Percentiles rank a stretch among this genome's conserved stretches.
These are phyloP conservation scores for Tetradesmus obliquus DNA, from an alignment of 139 green algal species.

Conservation along the genomic window DNA sequence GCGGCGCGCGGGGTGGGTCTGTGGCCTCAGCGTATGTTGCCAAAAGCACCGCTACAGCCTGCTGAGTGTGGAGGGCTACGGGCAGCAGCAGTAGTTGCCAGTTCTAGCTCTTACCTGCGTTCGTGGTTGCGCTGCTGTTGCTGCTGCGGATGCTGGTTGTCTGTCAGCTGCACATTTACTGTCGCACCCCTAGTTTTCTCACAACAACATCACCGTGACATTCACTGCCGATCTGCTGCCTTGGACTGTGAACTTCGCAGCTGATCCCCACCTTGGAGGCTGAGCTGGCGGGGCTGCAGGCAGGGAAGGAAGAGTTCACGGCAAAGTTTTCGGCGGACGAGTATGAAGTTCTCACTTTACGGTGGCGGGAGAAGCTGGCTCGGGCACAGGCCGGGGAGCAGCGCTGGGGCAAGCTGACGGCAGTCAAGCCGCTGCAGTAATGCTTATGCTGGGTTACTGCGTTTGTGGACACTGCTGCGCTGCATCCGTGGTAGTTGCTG, in stretches of 20 bases:
- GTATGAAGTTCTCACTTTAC: slow-evolving; percentile 61
- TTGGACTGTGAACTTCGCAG: slow-evolving; percentile 43
- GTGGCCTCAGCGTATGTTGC: too few relatives aligned
- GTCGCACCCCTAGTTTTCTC: too few relatives aligned
- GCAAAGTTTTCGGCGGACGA: slow-evolving; percentile 61
- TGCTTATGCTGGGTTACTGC: too few relatives aligned
- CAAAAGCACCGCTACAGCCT: slow-evolving; percentile 75
- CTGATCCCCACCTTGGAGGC: slow-evolving; percentile 60
- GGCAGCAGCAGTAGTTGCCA: slow-evolving; percentile 69
- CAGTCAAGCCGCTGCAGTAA: too few relatives aligned
- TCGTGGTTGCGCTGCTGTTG: too few relatives aligned
- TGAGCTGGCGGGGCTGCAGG: slow-evolving; percentile 62
- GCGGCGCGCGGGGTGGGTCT: too few relatives aligned
- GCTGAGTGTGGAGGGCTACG: slow-evolving; percentile 66
- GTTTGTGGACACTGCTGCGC: slow-evolving; percentile 53
- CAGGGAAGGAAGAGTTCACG: slow-evolving; percentile 56
- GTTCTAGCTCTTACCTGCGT: too few relatives aligned
- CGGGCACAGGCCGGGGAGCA: slow-evolving; percentile 69
- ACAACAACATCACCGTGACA: neutral
- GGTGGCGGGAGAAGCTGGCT: slow-evolving; percentile 83
- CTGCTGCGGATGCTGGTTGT: too few relatives aligned
- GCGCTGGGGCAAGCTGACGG: too few relatives aligned
- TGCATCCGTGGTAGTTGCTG: slow-evolving; percentile 45
- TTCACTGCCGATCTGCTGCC: neutral
- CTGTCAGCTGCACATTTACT: too few relatives aligned